Base-by-base conservation (phyloP, 176 grass and related monocot genomes). In the Hsuehochloa calcarea region DNA sequence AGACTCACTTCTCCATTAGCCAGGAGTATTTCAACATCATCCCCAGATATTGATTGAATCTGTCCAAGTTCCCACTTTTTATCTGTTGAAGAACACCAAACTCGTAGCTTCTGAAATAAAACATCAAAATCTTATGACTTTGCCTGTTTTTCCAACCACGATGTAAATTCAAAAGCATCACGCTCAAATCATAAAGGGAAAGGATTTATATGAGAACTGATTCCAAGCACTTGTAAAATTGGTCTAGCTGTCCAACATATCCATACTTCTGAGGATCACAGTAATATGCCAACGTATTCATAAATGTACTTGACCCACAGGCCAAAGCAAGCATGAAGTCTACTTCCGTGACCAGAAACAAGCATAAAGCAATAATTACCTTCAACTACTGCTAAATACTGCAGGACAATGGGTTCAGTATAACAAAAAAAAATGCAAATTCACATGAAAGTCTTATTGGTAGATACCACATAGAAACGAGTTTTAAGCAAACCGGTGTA, bases 51-150 rank as follows among this genome's bases (percentile, higher is more conserved):
- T 77, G 92, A 94, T 84, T 94, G 78, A 87, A 99, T 91, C 75
- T 90, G 92, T 61, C 92, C 97, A n/a, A 92, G 81, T 79, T 87
- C 86, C 97, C 97, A 99, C 68, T 92, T 89, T 67, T 67, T 66
- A 90, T 96, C 89, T 31, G 84, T 56, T 77, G 84, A 75, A 72
- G 75, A 86, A 78, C 91, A 99, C 97, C 97, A 99, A 65, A 93
- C 97, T 74, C 90, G 85, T 59, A 96, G 71, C 81, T 95, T 99
- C 97, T 99, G 93, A 76, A 89, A 85, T 74, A 79, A 58, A 40
- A 72, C 11, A 40, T 76, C 5, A 25, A 85, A 80, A 68, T 62
- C 9, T 75, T 84, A 70, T 38, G 11, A 55, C 38, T 11, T 84
- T 70, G 0, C 6, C 67, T 65, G 14, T 0, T 72, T 87, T 73